A percentile compares a stretch with the other conserved stretches of the same genome.
Conservation (phyloP, 2,329 filamentous ascomycete genomes). For the Tolypocladium nubicola region DNA sequence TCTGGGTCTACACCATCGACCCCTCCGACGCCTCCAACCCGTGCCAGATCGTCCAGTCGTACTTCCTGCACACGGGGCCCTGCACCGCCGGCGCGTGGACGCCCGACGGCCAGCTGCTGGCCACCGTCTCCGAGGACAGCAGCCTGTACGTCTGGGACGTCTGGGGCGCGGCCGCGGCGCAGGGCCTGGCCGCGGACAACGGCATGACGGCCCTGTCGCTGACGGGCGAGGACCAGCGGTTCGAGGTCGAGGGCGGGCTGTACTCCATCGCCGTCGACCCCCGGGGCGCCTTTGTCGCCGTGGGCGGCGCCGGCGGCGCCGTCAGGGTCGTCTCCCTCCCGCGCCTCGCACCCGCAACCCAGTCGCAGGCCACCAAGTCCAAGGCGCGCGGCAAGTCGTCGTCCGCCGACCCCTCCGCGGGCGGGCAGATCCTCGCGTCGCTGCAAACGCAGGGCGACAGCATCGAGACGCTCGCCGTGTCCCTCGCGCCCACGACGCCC, state of each 20-base stretch:
- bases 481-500: conserved; percentile 23
- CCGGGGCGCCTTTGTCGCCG: conserved; percentile 66
- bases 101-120: conserved; percentile 73
- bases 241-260: conserved; percentile 81
- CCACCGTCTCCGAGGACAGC: conserved; percentile 80
- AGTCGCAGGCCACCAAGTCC: conserved; percentile 9
- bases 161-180: conserved; percentile 64
- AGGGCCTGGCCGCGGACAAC: conserved; percentile 38
- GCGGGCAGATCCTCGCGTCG: conserved; percentile 63
- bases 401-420: conserved; percentile 25
- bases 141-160: conserved; percentile 90
- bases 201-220: conserved; percentile 62
- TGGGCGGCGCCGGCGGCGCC: conserved; percentile 77
- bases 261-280: conserved; percentile 82
- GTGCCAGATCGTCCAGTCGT: conserved; percentile 77
- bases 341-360: conserved; percentile 33
- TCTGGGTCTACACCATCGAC: conserved; percentile 92
- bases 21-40: conserved; percentile 45
- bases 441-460: conserved; percentile 66
- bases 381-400: not conserved
- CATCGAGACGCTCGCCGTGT: conserved; percentile 67
- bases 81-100: conserved; percentile 91
- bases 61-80: conserved; percentile 77
- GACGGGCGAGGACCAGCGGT: conserved; percentile 75
- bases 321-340: conserved; percentile 82